Evolutionary conservation across 805 yeast genomes (phyloP).

Genomic region (Cyberlindnera japonica): DNA sequence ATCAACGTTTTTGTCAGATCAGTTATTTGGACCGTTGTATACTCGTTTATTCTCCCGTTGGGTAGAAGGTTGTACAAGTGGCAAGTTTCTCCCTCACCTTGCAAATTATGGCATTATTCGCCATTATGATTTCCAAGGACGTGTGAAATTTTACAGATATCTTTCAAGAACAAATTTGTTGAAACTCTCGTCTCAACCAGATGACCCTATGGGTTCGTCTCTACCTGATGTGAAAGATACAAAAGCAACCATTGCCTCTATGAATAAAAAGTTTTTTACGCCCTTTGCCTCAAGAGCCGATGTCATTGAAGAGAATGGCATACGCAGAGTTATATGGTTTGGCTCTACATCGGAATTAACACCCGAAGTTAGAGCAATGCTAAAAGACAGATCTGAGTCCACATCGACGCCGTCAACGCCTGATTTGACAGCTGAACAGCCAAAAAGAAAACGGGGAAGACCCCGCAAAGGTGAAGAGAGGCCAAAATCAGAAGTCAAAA

Average conservation of each 20-base stretch:
- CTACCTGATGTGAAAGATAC: constrained; percentile 22
- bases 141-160: constrained; percentile 67
- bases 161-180: constrained; percentile 43
- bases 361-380: constrained; percentile 7
- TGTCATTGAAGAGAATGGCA: constrained; percentile 7
- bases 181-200: constrained; percentile 28
- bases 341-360: constrained; percentile 7
- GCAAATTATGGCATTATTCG: constrained; percentile 45
- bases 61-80: constrained; percentile 43
- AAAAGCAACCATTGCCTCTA: constrained; percentile 12
- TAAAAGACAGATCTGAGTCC: constrained; percentile 3
- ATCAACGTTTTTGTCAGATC: constrained; percentile 48
- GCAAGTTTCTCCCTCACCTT: constrained; percentile 29
- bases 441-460: constrained; percentile 25
- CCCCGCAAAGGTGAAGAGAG: constrained; percentile 26
- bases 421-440: constrained; percentile 1
- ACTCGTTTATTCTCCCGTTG: constrained; percentile 48
- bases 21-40: constrained; percentile 52
- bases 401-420: neutral
- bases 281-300: constrained; percentile 23
- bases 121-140: constrained; percentile 70
- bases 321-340: constrained; percentile 15
- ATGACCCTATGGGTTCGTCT: constrained; percentile 28
- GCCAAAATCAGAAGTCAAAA: constrained; percentile 11
- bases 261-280: constrained; percentile 26